phyloP scores from a whole-genome alignment of 2,329 filamentous ascomycete genomes.

The Onygena corvina region DNA sequence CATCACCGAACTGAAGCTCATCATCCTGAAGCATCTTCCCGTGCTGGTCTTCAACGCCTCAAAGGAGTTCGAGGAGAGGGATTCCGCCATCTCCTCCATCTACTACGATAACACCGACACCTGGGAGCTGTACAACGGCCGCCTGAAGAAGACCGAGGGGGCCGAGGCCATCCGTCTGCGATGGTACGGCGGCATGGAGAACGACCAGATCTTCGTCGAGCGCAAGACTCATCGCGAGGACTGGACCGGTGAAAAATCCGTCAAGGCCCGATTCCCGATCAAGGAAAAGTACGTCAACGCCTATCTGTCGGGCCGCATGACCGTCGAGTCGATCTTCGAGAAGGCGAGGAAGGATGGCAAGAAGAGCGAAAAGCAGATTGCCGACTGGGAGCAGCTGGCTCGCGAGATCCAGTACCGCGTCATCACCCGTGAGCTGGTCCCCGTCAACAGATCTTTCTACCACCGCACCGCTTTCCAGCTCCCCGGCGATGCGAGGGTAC shows the following conservation, averaged over 20 bases:
- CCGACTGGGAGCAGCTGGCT: constrained; percentile 75
- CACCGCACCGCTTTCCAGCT: constrained; percentile 97
- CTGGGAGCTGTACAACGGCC: constrained; percentile 88
- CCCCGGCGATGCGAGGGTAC: constrained; percentile 86
- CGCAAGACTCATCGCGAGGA: constrained; percentile 97
- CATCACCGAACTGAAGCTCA: constrained; percentile 93
- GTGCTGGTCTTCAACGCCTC: constrained; percentile 94
- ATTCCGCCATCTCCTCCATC: constrained; percentile 93
- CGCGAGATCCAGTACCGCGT: constrained; percentile 89
- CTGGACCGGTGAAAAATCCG: constrained; percentile 97
- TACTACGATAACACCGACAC: constrained; percentile 94
- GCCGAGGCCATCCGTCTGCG: constrained; percentile 90
- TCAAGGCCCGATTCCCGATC: constrained; percentile 87
- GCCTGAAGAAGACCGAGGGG: constrained; percentile 93
- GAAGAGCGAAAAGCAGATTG: constrained; percentile 83
- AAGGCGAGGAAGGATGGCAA: constrained; percentile 93
- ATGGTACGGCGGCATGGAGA: constrained; percentile 97
- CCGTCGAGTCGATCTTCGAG: constrained; percentile 81
- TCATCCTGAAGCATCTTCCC: constrained; percentile 92
- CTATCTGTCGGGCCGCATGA: constrained; percentile 72
- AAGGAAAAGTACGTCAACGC: constrained; percentile 98
- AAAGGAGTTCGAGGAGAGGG: constrained; percentile 85
- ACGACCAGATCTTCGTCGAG: constrained; percentile 90
- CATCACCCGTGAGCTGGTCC: constrained; percentile 71
- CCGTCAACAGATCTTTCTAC: constrained; percentile 92